Evolutionary conservation across 2,329 filamentous ascomycete genomes (phyloP), one percentile per base, ranked within the genome.

Genomic region (Fusarium cyanostomum): DNA sequence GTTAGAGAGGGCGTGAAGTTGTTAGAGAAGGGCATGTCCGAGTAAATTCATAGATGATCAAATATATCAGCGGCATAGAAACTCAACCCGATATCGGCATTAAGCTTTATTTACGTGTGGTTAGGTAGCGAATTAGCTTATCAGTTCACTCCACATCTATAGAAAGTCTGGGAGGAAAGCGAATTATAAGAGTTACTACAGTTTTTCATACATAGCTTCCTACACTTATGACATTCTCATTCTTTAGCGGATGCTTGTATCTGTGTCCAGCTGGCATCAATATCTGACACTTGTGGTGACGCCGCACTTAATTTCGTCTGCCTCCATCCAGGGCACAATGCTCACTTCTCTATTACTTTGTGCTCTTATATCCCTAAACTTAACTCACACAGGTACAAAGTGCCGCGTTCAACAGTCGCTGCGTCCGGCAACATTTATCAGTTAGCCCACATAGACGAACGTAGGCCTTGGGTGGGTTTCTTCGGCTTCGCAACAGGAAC

Each of bases 1-100:
- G 90, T 99, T 1, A 84, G 92, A 66, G 92, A 96, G 71, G 90
- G 89, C 1, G 80, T 91, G 5, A 84, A 85, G 75, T 76, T 84
- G 39, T 79, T 94, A 73, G 90, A 93, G 74, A 92, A 91, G 81
- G 82, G 81, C 41, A 78, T 92, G 70, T 74, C 72, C 7, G 68
- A 68, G 50, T 77, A 72, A 60, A 51, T 59, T n/a, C 15, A 37
- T 52, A 26, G 13, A 52, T 31, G 15, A 42, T 18, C 24, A 26
- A 58, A 52, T 42, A 45, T 34, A 50, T 28, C 48, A 63, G 38
- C 43, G 30, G 16, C 52, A 30, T 48, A 30, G 24, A 44, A 24
- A 34, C 26, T 26, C 13, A 26, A 28, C 11, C 31, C 5, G 8
- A 28, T 50, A 7, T 4, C 10, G 38, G 16, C 27, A 7, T 28